phyloP scores from a whole-genome alignment of 2,329 filamentous ascomycete species.

The Neonectria hederae region DNA sequence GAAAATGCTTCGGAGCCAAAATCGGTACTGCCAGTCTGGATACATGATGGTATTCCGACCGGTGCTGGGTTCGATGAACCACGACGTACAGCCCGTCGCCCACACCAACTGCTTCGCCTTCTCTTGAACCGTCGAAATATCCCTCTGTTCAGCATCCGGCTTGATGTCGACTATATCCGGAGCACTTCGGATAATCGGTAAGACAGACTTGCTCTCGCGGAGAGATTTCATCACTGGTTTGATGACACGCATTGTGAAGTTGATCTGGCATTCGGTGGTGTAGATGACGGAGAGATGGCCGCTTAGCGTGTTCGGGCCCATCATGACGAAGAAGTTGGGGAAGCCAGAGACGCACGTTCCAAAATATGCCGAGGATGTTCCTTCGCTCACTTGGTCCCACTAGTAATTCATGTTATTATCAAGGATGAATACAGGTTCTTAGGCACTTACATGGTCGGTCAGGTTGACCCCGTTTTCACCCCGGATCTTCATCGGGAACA shows the following conservation, averaged over 20 bases:
- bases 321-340: slow-evolving; percentile 53
- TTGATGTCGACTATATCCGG: slow-evolving; percentile 45
- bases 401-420: slow-evolving; percentile 38
- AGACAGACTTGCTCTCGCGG: neutral
- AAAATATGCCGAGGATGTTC: slow-evolving; percentile 52
- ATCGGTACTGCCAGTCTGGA: slow-evolving; percentile 60
- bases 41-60: slow-evolving; percentile 62
- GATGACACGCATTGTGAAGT: slow-evolving; percentile 50
- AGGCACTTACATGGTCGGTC: slow-evolving; percentile 51
- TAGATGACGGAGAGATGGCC: slow-evolving; percentile 61
- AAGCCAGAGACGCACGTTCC: slow-evolving; percentile 59
- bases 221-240: slow-evolving; percentile 49
- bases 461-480: slow-evolving; percentile 53
- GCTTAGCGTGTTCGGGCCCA: slow-evolving; percentile 50
- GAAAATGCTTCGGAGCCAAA: slow-evolving; percentile 59
- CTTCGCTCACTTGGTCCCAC: slow-evolving; percentile 39
- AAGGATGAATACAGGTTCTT: fast-evolving
- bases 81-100: slow-evolving; percentile 60
- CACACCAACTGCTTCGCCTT: slow-evolving; percentile 57
- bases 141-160: slow-evolving; percentile 38
- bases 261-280: slow-evolving; percentile 62
- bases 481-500: slow-evolving; percentile 57
- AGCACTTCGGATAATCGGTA: slow-evolving; percentile 14
- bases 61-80: slow-evolving; percentile 58
- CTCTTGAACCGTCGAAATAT: slow-evolving; percentile 49